phyloP scores from a whole-genome alignment of 805 yeast species.

The Metschnikowia dekortorum region DNA sequence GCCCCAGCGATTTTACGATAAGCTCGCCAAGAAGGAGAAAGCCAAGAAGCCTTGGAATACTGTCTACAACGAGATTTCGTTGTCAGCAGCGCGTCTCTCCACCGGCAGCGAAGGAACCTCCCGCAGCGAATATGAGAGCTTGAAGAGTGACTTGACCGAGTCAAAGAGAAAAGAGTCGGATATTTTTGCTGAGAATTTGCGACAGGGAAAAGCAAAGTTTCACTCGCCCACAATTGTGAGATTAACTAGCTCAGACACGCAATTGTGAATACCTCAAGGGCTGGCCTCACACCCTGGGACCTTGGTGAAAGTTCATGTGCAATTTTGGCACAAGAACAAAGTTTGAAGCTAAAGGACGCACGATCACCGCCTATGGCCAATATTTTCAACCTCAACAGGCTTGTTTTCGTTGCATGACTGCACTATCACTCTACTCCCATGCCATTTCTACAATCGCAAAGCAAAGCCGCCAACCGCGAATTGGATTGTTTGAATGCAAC shows the following conservation, averaged over 20 bases:
- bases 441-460: too few species aligned
- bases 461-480: neutral
- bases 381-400: too few species aligned
- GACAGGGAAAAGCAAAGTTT: conserved; percentile 14
- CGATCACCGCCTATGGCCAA: neutral
- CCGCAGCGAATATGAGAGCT: conserved; percentile 18
- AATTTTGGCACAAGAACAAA: neutral
- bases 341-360: neutral
- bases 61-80: conserved; percentile 31
- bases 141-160: conserved; percentile 27
- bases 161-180: conserved; percentile 17
- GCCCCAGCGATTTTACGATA: conserved; percentile 2
- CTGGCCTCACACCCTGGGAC: neutral
- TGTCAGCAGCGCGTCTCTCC: conserved; percentile 34
- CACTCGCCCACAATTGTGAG: conserved; percentile 1
- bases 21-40: neutral
- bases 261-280: neutral
- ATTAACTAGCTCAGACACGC: neutral
- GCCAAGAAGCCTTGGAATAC: conserved; percentile 24
- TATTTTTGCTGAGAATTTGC: conserved; percentile 20
- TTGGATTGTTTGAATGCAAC: neutral
- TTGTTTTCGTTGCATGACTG: too few species aligned
- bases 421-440: neutral
- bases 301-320: neutral
- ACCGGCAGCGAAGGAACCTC: conserved; percentile 27